Evolutionary conservation across 2,329 filamentous ascomycete genomes (phyloP).

Genomic region (Venturia oleaginea): DNA sequence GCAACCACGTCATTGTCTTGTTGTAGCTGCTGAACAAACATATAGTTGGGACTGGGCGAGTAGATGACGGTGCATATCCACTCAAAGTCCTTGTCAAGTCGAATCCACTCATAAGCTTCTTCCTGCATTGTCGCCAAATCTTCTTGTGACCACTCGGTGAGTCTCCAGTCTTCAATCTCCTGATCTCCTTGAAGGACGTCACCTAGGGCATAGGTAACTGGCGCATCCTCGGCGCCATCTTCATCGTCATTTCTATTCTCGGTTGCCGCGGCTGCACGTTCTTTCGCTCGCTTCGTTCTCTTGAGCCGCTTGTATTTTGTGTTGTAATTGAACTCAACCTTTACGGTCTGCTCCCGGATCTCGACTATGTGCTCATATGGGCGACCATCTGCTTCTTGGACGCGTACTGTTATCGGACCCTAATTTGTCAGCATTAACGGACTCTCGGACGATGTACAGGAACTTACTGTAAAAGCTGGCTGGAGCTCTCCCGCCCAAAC

Average conservation of each 20-base stretch:
- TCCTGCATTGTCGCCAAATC: conserved; percentile 87
- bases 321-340: conserved; percentile 94
- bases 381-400: conserved; percentile 95
- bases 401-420: conserved; percentile 89
- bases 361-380: conserved; percentile 97
- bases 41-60: conserved; percentile 78
- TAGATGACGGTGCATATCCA: conserved; percentile 84
- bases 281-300: conserved; percentile 72
- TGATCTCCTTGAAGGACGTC: conserved; percentile 79
- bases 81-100: conserved; percentile 95
- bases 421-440: neutral
- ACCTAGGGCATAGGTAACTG: conserved; percentile 82
- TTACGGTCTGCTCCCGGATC: conserved; percentile 76
- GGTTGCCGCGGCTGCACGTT: conserved; percentile 56
- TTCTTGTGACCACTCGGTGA: conserved; percentile 82
- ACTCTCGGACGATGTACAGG: neutral
- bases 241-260: conserved; percentile 53
- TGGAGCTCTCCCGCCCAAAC: conserved; percentile 63
- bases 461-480: conserved; percentile 59
- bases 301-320: conserved; percentile 98
- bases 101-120: conserved; percentile 97
- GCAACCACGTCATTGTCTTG: conserved; percentile 95
- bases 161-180: conserved; percentile 72
- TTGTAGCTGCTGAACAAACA: conserved; percentile 95
- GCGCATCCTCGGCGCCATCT: conserved; percentile 62